Percentiles rank a stretch among this genome's conserved stretches.
These are phyloP conservation scores for Saccharomyces jurei DNA, from an alignment of 805 yeast genomes.

Conservation along the genomic window DNA sequence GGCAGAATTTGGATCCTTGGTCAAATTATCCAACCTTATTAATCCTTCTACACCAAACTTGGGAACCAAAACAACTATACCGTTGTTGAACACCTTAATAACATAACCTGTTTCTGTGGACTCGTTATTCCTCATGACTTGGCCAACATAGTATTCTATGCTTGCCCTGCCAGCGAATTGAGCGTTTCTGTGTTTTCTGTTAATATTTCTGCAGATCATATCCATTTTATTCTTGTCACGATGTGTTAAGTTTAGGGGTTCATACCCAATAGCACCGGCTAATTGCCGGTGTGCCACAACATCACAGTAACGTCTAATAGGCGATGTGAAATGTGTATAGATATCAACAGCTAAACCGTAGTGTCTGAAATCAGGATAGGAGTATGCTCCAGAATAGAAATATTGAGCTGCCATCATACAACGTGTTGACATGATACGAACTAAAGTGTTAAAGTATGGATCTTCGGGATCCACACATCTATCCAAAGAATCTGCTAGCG, in stretches of 20 bases:
- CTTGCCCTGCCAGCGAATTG: constrained; percentile 98
- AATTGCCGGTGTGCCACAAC: constrained; percentile 94
- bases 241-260: constrained; percentile 69
- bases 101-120: constrained; percentile 81
- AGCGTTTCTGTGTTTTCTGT: constrained; percentile 91
- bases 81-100: constrained; percentile 87
- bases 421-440: constrained; percentile 94
- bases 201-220: constrained; percentile 76
- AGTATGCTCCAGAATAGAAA: constrained; percentile 82
- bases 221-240: constrained; percentile 90
- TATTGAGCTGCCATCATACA: constrained; percentile 99
- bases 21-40: constrained; percentile 68
- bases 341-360: constrained; percentile 97
- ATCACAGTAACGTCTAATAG: constrained; percentile 96
- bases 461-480: constrained; percentile 76
- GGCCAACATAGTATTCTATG: constrained; percentile 96
- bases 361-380: constrained; percentile 88
- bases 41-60: constrained; percentile 93
- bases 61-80: constrained; percentile 90
- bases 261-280: constrained; percentile 97
- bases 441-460: constrained; percentile 84
- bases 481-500: constrained; percentile 89
- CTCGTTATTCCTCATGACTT: constrained; percentile 83
- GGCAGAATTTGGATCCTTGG: constrained; percentile 55
- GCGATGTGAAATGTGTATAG: constrained; percentile 97